Percentiles rank a stretch among this genome's conserved stretches.
Evolutionary conservation across 176 grass and related monocot species (phyloP).

Genomic region (Oryza meridionalis): DNA sequence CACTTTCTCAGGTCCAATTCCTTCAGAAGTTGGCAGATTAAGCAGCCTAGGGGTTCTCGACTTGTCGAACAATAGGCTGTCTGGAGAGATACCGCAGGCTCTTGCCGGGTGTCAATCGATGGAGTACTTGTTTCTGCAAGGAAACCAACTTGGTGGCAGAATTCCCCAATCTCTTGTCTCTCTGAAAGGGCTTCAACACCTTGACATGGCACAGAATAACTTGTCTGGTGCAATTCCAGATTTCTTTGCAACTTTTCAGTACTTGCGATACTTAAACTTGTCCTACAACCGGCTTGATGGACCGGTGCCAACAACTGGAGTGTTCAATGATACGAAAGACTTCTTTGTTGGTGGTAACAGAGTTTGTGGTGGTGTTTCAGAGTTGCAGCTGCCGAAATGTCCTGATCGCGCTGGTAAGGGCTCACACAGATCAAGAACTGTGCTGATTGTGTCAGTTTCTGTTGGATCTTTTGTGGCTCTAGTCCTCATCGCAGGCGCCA

Average conservation of each 20-base stretch:
- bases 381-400: conserved; percentile 27
- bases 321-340: too few species aligned
- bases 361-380: conserved; percentile 45
- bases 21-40: conserved; percentile 16
- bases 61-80: conserved; percentile 25
- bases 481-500: background rate
- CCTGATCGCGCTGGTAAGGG: background rate
- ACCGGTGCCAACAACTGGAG: too few species aligned
- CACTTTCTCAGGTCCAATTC: conserved; percentile 13
- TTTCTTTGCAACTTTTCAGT: too few species aligned
- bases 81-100: background rate
- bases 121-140: too few species aligned
- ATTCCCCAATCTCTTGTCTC: too few species aligned
- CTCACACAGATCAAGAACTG: background rate
- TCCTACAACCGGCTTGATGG: too few species aligned
- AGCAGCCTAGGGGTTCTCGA: conserved; percentile 20
- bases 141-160: too few species aligned
- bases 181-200: too few species aligned
- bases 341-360: background rate
- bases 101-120: conserved; percentile 5
- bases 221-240: too few species aligned
- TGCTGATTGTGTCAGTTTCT: conserved; percentile 3
- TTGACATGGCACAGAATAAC: too few species aligned
- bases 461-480: conserved; percentile 17
- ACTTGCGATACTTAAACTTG: too few species aligned